Percentiles rank a stretch among this genome's conserved stretches.
Conservation (phyloP, 345 rosid species). For the Gossypioides kirkii region DNA sequence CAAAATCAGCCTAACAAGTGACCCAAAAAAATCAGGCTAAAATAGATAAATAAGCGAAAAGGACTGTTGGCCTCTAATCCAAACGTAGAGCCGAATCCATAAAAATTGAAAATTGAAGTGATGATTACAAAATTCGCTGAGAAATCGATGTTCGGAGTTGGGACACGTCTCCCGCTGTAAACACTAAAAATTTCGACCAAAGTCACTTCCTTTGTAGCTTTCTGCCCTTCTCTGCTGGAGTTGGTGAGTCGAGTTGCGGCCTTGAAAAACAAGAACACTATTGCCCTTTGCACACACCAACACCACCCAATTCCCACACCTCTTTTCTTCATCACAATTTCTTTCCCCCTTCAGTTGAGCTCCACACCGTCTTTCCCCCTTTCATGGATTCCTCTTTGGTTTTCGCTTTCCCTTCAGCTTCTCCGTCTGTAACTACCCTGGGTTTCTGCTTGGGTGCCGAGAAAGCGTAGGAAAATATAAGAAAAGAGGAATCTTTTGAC, state of each 20-base stretch:
- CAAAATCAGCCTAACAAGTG: background rate
- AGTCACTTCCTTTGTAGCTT: background rate
- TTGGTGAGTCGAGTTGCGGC: background rate
- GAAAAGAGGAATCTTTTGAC: slow-evolving; percentile 1
- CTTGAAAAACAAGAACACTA: background rate
- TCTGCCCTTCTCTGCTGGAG: background rate
- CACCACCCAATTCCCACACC: background rate
- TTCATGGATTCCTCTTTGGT: slow-evolving; percentile 3
- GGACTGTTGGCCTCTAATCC: background rate
- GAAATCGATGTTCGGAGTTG: slow-evolving; percentile 7
- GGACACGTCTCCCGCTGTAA: slow-evolving; percentile 19
- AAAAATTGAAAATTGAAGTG: background rate
- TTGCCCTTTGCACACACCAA: background rate
- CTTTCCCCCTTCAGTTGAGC: background rate
- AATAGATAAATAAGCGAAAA: background rate
- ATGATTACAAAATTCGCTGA: background rate
- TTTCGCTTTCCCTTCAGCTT: slow-evolving; percentile 2
- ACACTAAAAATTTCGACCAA: background rate
- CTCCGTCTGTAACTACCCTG: background rate
- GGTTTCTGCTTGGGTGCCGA: slow-evolving; percentile 18
- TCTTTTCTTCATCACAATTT: background rate
- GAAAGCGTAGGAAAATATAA: background rate
- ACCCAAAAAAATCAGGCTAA: background rate
- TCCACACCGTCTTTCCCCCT: background rate
- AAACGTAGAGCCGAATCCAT: background rate